Evolutionary conservation across 768 basidiomycete species (phyloP), one percentile per base, ranked within the genome.

Genomic region (Macrocybe gigantea): DNA sequence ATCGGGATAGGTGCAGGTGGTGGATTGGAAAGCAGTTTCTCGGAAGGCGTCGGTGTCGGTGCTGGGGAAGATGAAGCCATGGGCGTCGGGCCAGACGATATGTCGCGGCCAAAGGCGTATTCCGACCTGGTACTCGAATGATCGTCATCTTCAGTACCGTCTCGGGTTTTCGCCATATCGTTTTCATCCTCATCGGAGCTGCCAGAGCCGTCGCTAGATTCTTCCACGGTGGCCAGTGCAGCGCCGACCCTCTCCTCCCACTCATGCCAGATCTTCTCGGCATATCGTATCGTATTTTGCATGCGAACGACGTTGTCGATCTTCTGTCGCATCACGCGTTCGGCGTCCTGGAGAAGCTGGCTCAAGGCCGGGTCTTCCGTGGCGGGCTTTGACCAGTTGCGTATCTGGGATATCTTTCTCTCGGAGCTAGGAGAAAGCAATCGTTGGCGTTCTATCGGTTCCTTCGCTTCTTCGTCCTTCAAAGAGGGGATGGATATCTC

Each of bases 201-300:
- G n/a, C 64, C 57, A 30, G 62, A 65, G 43, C 70, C 78, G 38
- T 80, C 81, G 6, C 78, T 81, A 39, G 67, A 68, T 12, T 79
- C 79, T 12, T 82, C 78, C 29, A 73, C 67, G 33, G 69, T 69
- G 3, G 76, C 77, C 33, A 94, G 65, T 37, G 74, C 77, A 56
- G 80, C 77, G 51, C 82, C 85, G 10, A 96, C 85, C 56, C 80
- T 83, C 59, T 89, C 87, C 66, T 97, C 88, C 94, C 95, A 98
- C 67, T 98, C 96, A 57, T 87, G 86, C 71, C 95, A 84, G 31
- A 96, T 89, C 70, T 94, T 95, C 72, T 98, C 96, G 36, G 93
- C 85, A 65, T 98, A 98, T 46, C 90, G 77, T 56, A 99, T 93
- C 13, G 93, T 97, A 60, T 95, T 96, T 66, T 95, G 91, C 83